Conservation (phyloP, 805 yeast species). For the Pichia thaimueangensis region DNA sequence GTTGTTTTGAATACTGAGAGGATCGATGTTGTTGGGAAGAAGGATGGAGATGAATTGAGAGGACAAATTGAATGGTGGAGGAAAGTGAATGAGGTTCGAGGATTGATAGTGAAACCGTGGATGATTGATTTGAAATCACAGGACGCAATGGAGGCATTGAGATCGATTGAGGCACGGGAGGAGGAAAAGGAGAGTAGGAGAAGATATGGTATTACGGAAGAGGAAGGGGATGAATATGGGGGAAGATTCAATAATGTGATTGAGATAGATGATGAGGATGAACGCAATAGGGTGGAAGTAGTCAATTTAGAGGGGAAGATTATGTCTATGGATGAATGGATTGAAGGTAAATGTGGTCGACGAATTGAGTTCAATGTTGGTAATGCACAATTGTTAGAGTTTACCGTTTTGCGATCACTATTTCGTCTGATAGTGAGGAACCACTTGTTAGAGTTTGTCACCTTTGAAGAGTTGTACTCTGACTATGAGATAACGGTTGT, state of each 20-base stretch:
- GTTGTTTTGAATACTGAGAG: not conserved
- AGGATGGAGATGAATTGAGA: not conserved
- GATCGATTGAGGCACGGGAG: not conserved
- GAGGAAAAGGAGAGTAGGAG: not conserved
- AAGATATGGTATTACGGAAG: too few species aligned
- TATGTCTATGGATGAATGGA: not conserved
- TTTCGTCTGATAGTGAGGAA: too few species aligned
- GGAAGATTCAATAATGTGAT: not conserved
- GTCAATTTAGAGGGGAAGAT: not conserved
- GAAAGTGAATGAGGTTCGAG: not conserved
- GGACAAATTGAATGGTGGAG: conserved; percentile 7
- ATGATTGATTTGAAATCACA: conserved; percentile 1
- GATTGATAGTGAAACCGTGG: not conserved
- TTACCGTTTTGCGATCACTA: not conserved
- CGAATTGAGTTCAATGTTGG: not conserved
- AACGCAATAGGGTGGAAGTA: not conserved
- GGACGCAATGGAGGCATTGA: conserved; percentile 4
- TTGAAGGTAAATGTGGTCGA: not conserved
- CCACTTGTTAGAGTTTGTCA: too few species aligned
- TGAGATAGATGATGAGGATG: conserved; percentile 1
- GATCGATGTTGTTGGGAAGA: not conserved
- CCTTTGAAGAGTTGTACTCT: not conserved
- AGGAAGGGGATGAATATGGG: too few species aligned
- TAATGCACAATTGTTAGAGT: not conserved
- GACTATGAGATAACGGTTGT: not conserved